Conservation (phyloP, 768 basidiomycete species). For the Boletus rubescentipes region DNA sequence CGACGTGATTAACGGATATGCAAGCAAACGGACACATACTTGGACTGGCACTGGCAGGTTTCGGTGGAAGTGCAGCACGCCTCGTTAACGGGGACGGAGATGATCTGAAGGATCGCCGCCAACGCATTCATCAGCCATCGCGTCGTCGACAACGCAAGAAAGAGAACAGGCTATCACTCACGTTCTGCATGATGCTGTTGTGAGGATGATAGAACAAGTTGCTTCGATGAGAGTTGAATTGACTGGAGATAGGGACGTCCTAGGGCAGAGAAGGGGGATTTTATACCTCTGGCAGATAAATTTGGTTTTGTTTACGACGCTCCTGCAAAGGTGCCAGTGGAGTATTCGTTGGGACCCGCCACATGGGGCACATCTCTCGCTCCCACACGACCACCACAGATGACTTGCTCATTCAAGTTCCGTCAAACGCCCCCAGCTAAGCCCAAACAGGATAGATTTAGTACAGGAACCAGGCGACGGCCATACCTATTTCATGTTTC, state of each 20-base stretch:
- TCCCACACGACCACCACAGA: not conserved
- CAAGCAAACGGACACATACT: not conserved
- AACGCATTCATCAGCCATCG: not conserved
- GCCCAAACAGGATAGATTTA: not conserved
- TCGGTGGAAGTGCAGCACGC: conserved; percentile 12
- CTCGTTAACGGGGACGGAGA: conserved; percentile 6
- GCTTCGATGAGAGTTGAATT: not conserved
- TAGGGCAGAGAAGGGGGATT: no score
- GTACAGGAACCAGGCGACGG: not conserved
- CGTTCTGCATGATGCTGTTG: conserved; percentile 19
- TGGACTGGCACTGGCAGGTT: conserved; percentile 7
- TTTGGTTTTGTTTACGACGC: not conserved
- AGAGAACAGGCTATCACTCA: conserved; percentile 4
- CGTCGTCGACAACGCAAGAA: not conserved
- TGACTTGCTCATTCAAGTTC: not conserved
- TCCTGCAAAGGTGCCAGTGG: not conserved
- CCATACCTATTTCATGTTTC: no score
- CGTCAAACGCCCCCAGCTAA: not conserved
- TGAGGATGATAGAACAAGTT: conserved; percentile 1
- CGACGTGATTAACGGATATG: not conserved
- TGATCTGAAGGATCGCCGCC: conserved; percentile 1
- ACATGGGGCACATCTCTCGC: not conserved
- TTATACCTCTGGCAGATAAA: not conserved
- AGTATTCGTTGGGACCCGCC: no score
- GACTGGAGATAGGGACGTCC: not conserved